Base-by-base conservation (phyloP, 768 basidiomycete genomes). In the Russula lepida region DNA sequence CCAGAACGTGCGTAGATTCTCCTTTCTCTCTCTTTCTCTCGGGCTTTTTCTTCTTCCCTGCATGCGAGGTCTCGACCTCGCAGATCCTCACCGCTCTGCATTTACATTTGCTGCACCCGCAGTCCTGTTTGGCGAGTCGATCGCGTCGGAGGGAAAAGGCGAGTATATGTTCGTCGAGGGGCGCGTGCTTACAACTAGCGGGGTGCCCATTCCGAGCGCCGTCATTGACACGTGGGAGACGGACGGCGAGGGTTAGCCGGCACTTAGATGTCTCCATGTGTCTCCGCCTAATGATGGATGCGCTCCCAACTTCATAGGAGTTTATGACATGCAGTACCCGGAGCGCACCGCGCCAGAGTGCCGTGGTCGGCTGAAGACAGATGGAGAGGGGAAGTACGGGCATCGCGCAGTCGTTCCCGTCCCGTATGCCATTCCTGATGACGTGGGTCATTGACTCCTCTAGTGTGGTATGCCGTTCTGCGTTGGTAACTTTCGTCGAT, bases 111-210 rank as follows among this genome's bases (percentile, higher is more conserved):
- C 23, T 27, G 4, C 2, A 23, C 13, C 56, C 11, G 17, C 62
- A 91, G 89, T 91, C 57, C 71, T 76, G n/a, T 71, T 79, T 9
- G 90, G 91, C 4, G 88, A 79, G 2, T 83, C 84, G 17, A 94
- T 93, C 54, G 89, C 91, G 6, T 89, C 89, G 0, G 90, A 92
- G 71, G 91, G 86, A 60, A 91, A 88, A 9, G 41, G 41, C 19
- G 41, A 41, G 41, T 6, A 41, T 41, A 41, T 41, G 41, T 41
- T 41, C n/a, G 41, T 41, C 8, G 41, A 41, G n/a, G 41, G 41
- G 3, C 41, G 41, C 8, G 41, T 41, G 41, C 41, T 41, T 19
- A 41, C 41, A 19, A 41, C 41, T 3, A 19, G 41, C 41, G 41
- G 41, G 19, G 19, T n/a, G 41, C 41, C 41, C 41, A 41, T 41